Evolutionary conservation across 1,284 basidiomycete genomes (phyloP).

Genomic region (Rhodotorula sp.): DNA sequence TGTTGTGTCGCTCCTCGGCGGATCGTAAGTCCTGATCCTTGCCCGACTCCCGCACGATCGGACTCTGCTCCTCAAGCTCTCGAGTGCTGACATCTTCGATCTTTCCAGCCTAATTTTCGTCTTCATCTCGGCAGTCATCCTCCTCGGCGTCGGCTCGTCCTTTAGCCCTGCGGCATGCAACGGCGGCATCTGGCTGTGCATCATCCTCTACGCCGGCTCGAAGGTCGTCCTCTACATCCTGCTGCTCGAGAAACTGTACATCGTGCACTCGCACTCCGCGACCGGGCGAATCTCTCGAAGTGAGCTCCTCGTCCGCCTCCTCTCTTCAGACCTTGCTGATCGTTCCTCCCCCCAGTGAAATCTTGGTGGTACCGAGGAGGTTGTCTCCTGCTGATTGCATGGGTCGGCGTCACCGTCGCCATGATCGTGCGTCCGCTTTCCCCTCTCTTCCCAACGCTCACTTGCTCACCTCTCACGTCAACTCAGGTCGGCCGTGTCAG

Average conservation of each 20-base stretch:
- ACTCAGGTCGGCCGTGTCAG: conserved; percentile 49
- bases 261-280: conserved; percentile 44
- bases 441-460: background rate
- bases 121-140: conserved; percentile 49
- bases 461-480: too few relatives aligned
- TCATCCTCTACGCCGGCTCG: conserved; percentile 50
- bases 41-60: too few relatives aligned
- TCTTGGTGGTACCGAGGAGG: conserved; percentile 51
- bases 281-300: background rate
- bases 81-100: too few relatives aligned
- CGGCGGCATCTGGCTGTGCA: conserved; percentile 49
- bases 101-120: conserved; percentile 47
- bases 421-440: conserved; percentile 41
- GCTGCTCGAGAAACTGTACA: conserved; percentile 46
- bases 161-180: conserved; percentile 46
- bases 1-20: conserved; percentile 12
- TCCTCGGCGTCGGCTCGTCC: conserved; percentile 52
- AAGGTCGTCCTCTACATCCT: conserved; percentile 50
- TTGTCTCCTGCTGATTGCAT: conserved; percentile 46
- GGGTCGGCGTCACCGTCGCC: conserved; percentile 47
- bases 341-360: conserved; percentile 37
- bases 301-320: background rate
- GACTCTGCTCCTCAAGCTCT: too few relatives aligned
- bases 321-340: conserved; percentile 39
- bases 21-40: conserved; percentile 6